Conservation (phyloP, 306 rosid genomes). For the Psophocarpus tetragonolobus region DNA sequence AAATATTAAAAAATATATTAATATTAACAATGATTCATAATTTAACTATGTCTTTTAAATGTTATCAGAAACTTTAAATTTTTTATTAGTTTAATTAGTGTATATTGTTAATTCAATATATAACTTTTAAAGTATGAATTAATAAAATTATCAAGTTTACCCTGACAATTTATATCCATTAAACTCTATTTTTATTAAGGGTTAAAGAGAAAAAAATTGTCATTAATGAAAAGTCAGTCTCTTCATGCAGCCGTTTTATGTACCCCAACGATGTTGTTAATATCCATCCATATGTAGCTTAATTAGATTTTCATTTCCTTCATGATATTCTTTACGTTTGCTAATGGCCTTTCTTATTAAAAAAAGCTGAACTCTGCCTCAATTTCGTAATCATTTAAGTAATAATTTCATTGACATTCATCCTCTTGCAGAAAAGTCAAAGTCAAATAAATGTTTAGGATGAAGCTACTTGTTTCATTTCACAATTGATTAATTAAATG, state of each 20-base stretch:
- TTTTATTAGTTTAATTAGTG: too few relatives aligned
- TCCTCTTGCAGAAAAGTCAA: neutral
- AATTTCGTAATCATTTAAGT: neutral
- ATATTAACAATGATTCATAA: too few relatives aligned
- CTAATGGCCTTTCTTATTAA: neutral
- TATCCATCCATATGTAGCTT: neutral
- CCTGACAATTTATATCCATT: too few relatives aligned
- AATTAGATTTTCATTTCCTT: neutral
- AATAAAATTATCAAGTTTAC: too few relatives aligned
- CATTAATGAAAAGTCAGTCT: too few relatives aligned
- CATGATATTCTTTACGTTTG: neutral
- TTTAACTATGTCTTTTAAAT: too few relatives aligned
- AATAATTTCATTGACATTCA: slow-evolving; percentile 14
- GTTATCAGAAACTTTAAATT: too few relatives aligned
- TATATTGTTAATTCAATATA: too few relatives aligned
- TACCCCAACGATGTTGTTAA: neutral
- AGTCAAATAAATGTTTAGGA: slow-evolving; percentile 30
- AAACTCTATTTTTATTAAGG: too few relatives aligned
- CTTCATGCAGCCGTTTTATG: neutral
- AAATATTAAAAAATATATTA: too few relatives aligned
- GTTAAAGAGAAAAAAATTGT: too few relatives aligned
- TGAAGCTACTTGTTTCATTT: slow-evolving; percentile 5
- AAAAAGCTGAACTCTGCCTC: neutral
- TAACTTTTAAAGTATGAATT: too few relatives aligned
- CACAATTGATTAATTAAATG: neutral